Evolutionary conservation across 2,329 filamentous ascomycete species (phyloP), one percentile per base, ranked within the genome.

Genomic region (Calonectria leucothoes): DNA sequence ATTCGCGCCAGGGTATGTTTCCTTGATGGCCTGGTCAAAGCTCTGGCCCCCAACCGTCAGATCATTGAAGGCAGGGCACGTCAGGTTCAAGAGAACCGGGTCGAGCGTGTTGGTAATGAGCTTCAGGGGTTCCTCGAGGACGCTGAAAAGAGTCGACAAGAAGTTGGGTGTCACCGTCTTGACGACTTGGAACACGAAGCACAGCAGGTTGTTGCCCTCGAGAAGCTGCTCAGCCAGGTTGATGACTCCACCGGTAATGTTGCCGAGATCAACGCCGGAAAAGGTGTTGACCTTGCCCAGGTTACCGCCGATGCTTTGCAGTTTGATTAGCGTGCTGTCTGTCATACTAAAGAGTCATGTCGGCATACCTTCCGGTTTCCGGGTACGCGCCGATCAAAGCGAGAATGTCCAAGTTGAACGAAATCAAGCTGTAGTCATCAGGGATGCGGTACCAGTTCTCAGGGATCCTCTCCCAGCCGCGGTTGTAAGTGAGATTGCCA

Each of bases 391-490:
- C 8, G 2, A 84, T 77, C 74, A 82, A 84, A 37, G 78, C 77
- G 10, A 85, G 68, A 2, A 86, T 70, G 73, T 89, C 87, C 12
- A 83, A 61, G 66, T 82, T 79, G 61, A 84, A 79, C 27, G 83
- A 79, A 2, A 88, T 72, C 7, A 88, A 81, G 25, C 85, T 84
- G 72, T 88, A 89, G 64, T 89, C 87, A 1, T 84, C 74, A 39
- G 85, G 85, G 5, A 61, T 71, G 10, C 70, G 70, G 79, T 87
- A 90, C 88, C 88, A 90, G 79, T 89, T 89, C 14, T 86, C 82
- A 0, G 88, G 88, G 69, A 90, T 88, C 4, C 84, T 82, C 74
- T 90, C 88, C 78, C 85, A 85, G 29, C 88, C 88, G 48, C 83
- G 79, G 17, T 83, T 84, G 76, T 88, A 85, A 8, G 82, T 83